Conservation (phyloP, 2,329 filamentous ascomycete species). For the Diaporthe batatas region DNA sequence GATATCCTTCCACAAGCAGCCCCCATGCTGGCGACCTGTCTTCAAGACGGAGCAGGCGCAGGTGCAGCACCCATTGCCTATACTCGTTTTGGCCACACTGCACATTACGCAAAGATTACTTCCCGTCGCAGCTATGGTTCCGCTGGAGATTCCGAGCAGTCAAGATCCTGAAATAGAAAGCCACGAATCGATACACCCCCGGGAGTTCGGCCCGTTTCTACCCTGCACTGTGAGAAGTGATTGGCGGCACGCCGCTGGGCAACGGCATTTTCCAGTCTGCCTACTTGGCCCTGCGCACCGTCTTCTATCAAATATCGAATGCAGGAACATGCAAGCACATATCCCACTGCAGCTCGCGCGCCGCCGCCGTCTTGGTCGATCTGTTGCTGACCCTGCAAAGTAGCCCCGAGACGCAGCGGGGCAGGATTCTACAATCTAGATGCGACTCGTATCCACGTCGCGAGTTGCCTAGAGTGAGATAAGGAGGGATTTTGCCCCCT, state of each 20-base stretch:
- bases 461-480: not conserved
- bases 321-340: slow-evolving; percentile 22
- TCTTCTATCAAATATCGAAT: slow-evolving; percentile 27
- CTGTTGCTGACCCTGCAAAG: not conserved
- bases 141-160: slow-evolving; percentile 1
- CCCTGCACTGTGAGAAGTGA: slow-evolving; percentile 18
- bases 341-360: not conserved
- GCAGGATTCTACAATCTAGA: slow-evolving; percentile 11
- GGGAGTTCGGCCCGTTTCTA: slow-evolving; percentile 2
- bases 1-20: not conserved
- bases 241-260: not conserved
- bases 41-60: not conserved
- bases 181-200: not conserved
- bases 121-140: not conserved
- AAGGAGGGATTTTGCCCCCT: not conserved
- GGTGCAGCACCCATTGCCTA: not conserved
- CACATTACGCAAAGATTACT: not conserved
- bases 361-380: not conserved
- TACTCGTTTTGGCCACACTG: not conserved
- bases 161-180: slow-evolving; percentile 20
- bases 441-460: slow-evolving; percentile 11
- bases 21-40: slow-evolving; percentile 3
- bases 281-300: slow-evolving; percentile 14
- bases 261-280: not conserved
- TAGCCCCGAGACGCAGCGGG: not conserved